These are phyloP conservation scores for Trichoderma sp. DNA, from an alignment of 2,329 filamentous ascomycete species.

Conservation along the genomic window DNA sequence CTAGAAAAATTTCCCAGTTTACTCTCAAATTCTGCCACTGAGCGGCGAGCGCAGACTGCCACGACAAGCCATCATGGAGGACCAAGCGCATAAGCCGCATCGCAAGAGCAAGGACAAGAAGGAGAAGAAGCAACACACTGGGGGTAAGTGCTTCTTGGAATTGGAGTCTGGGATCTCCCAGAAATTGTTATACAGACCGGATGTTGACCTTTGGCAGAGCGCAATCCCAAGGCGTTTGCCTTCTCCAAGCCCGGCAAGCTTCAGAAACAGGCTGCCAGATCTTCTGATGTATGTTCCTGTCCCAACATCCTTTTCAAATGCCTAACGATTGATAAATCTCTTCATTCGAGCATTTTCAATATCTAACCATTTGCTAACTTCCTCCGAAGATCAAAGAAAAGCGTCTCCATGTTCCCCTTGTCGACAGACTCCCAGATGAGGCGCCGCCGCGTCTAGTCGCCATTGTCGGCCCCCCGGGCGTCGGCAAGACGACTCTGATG, in stretches of 20 bases:
- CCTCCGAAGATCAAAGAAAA: slow-evolving; percentile 79
- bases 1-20: slow-evolving; percentile 20
- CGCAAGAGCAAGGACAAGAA: slow-evolving; percentile 79
- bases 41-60: slow-evolving; percentile 10
- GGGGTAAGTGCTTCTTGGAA: slow-evolving; percentile 43
- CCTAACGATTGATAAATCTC: background rate
- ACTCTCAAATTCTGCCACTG: slow-evolving; percentile 22
- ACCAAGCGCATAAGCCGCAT: slow-evolving; percentile 83
- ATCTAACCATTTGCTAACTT: slow-evolving; percentile 23
- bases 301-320: slow-evolving; percentile 17
- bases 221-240: slow-evolving; percentile 88
- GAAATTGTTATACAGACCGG: background rate
- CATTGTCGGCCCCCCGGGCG: slow-evolving; percentile 91
- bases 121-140: slow-evolving; percentile 71
- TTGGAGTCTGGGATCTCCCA: background rate
- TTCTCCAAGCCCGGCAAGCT: slow-evolving; percentile 78
- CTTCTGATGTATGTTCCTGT: slow-evolving; percentile 58
- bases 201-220: slow-evolving; percentile 44
- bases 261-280: slow-evolving; percentile 69
- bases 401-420: slow-evolving; percentile 89
- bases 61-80: slow-evolving; percentile 57
- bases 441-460: slow-evolving; percentile 89
- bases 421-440: slow-evolving; percentile 94
- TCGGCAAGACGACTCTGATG: slow-evolving; percentile 91
- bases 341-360: background rate